Evolutionary conservation across 495 filamentous ascomycete genomes (phyloP).

Genomic region (Lasiosphaeris hirsuta): DNA sequence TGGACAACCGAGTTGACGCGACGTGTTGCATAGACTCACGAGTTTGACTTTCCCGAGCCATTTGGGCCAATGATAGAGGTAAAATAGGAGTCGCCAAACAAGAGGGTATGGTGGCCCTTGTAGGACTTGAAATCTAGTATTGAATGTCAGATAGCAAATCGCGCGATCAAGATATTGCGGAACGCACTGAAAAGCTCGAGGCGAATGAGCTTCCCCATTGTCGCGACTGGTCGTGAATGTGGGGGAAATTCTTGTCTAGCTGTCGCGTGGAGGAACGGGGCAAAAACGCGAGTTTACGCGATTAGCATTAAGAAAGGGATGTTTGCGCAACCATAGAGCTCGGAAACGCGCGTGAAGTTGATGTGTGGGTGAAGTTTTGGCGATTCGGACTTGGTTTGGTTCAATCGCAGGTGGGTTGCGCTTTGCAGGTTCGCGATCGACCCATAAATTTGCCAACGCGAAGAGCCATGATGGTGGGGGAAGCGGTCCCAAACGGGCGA

Average conservation of each 20-base stretch:
- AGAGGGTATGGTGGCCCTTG: slow-evolving; percentile 85
- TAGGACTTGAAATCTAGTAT: slow-evolving; percentile 95
- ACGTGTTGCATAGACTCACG: slow-evolving; percentile 54
- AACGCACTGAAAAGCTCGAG: slow-evolving; percentile 89
- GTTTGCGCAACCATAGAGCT: slow-evolving; percentile 9
- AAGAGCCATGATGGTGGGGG: slow-evolving; percentile 3
- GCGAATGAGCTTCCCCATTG: slow-evolving; percentile 81
- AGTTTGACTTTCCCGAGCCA: slow-evolving; percentile 99
- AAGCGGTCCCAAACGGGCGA: slow-evolving; percentile 3
- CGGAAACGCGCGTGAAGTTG: slow-evolving; percentile 20
- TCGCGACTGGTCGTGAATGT: slow-evolving; percentile 21
- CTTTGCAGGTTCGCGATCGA: slow-evolving; percentile 12
- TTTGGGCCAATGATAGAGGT: slow-evolving; percentile 99
- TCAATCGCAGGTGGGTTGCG: slow-evolving; percentile 5
- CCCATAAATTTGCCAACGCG: slow-evolving; percentile 18
- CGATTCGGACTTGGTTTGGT: background rate
- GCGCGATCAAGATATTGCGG: background rate
- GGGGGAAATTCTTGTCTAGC: slow-evolving; percentile 19
- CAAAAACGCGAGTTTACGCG: slow-evolving; percentile 14
- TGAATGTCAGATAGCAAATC: slow-evolving; percentile 13
- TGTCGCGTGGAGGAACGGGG: background rate
- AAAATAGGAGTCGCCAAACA: slow-evolving; percentile 98
- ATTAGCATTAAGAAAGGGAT: background rate
- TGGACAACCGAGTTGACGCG: background rate
- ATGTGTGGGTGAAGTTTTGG: slow-evolving; percentile 1